Evolutionary conservation across 805 yeast genomes (phyloP).

Genomic region (Candida pseudofarinosa): DNA sequence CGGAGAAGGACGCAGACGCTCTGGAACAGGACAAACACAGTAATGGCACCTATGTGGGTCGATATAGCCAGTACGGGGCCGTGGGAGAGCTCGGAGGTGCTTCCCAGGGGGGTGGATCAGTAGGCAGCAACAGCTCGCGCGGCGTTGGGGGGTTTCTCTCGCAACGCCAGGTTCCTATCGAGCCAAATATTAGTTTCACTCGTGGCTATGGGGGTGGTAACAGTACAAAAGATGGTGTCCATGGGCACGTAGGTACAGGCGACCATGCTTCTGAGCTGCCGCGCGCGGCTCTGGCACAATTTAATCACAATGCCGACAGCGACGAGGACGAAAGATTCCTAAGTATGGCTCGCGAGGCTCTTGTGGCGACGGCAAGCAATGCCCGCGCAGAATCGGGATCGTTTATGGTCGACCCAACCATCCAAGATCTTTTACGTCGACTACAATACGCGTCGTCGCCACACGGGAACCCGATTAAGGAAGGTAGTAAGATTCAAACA

Average conservation of each 20-base stretch:
- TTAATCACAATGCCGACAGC: neutral
- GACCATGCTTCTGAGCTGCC: neutral
- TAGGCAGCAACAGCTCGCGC: neutral
- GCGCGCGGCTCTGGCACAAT: neutral
- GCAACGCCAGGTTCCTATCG: conserved; percentile 7
- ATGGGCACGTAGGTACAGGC: neutral
- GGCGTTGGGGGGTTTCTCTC: neutral
- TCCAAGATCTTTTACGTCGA: conserved; percentile 52
- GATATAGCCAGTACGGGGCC: neutral
- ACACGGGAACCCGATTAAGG: conserved; percentile 49
- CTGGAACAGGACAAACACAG: neutral
- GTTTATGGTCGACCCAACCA: conserved; percentile 56
- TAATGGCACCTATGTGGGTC: neutral
- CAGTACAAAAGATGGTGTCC: neutral
- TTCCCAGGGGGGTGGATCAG: neutral
- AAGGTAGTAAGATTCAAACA: conserved; percentile 27
- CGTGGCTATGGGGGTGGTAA: conserved; percentile 5
- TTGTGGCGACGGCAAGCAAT: conserved; percentile 47
- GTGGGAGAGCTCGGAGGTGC: neutral
- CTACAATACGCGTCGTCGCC: conserved; percentile 58
- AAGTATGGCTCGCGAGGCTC: conserved; percentile 58
- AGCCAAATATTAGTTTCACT: conserved; percentile 12
- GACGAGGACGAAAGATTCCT: conserved; percentile 53
- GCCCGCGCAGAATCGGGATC: conserved; percentile 21
- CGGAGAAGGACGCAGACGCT: neutral